Conservation (phyloP, 2,329 filamentous ascomycete genomes). For the Alternaria sp. region DNA sequence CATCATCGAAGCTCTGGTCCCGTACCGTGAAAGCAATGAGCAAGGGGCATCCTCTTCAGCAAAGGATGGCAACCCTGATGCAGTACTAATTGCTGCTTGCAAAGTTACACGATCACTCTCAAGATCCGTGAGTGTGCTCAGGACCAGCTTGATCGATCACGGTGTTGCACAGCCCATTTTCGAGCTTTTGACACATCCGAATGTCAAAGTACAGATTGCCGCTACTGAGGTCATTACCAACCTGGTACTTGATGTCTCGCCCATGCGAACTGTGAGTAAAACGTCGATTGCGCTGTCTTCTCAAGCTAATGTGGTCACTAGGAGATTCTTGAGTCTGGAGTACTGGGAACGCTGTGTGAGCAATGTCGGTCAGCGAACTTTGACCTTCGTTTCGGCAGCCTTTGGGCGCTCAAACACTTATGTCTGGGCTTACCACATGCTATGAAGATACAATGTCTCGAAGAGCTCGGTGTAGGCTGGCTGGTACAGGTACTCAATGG, state of each 20-base stretch:
- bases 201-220: conserved; percentile 83
- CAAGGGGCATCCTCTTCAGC: conserved; percentile 45
- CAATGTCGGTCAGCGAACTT: conserved; percentile 83
- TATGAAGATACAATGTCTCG: conserved; percentile 78
- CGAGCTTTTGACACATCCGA: conserved; percentile 74
- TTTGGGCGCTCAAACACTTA: conserved; percentile 95
- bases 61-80: conserved; percentile 76
- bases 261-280: conserved; percentile 81
- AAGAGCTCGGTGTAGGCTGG: conserved; percentile 80
- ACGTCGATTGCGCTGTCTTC: too few species aligned
- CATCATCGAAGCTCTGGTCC: conserved; percentile 82
- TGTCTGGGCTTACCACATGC: conserved; percentile 75
- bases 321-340: conserved; percentile 75
- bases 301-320: conserved; percentile 26
- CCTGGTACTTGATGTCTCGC: conserved; percentile 85
- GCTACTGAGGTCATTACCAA: conserved; percentile 87
- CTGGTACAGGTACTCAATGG: conserved; percentile 78
- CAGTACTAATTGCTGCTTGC: conserved; percentile 85
- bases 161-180: conserved; percentile 81
- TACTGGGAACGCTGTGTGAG: conserved; percentile 79
- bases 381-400: conserved; percentile 80
- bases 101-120: conserved; percentile 82
- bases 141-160: conserved; percentile 87
- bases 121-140: conserved; percentile 81
- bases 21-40: conserved; percentile 58